phyloP scores from a whole-genome alignment of 2,329 filamentous ascomycete species.

The Aspergillus sp. region DNA sequence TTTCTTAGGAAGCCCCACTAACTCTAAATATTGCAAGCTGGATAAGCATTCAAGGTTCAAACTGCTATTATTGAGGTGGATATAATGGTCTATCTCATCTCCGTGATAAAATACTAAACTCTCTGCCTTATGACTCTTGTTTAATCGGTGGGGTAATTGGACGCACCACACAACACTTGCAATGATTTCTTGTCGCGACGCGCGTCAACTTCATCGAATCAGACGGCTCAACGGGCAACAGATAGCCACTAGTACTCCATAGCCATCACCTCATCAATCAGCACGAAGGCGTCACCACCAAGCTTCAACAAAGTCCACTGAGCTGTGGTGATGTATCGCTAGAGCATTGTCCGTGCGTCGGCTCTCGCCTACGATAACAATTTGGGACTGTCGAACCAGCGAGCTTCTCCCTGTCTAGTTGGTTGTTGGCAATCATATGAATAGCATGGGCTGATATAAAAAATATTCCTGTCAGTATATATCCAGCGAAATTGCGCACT shows the following conservation, averaged over 20 bases:
- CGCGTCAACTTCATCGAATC: neutral
- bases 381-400: neutral
- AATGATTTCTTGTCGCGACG: neutral
- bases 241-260: neutral
- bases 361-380: slow-evolving; percentile 2
- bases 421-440: neutral
- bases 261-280: neutral
- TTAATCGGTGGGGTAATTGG: neutral
- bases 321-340: neutral
- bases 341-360: neutral
- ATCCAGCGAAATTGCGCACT: neutral
- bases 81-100: neutral
- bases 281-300: slow-evolving; percentile 1
- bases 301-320: neutral
- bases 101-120: neutral
- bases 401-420: neutral
- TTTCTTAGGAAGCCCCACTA: neutral
- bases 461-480: neutral
- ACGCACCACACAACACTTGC: neutral
- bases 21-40: neutral
- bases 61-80: neutral
- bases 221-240: neutral
- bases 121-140: neutral
- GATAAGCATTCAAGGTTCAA: neutral
- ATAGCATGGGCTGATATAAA: slow-evolving; percentile 1